Conservation (phyloP, 2,329 filamentous ascomycete genomes). For the Cladophialophora immunda region DNA sequence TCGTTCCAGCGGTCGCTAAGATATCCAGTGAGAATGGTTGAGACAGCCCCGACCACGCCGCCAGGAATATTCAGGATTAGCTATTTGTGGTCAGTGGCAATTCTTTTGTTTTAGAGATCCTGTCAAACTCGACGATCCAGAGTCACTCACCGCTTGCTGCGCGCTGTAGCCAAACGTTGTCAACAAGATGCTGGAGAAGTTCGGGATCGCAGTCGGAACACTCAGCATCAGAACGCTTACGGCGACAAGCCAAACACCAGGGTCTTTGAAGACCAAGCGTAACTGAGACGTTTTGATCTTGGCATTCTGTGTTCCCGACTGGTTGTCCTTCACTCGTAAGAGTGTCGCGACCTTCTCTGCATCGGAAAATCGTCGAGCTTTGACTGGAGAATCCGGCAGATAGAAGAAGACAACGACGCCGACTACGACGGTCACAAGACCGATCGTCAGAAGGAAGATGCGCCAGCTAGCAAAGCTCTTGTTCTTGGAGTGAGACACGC, state of each 20-base stretch:
- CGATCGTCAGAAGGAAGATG: constrained; percentile 57
- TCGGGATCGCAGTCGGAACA: constrained; percentile 46
- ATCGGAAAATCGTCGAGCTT: constrained; percentile 48
- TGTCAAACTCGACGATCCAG: neutral
- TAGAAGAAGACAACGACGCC: constrained; percentile 50
- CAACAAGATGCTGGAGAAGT: constrained; percentile 55
- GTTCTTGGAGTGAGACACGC: constrained; percentile 40
- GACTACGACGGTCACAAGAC: constrained; percentile 52
- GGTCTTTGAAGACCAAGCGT: constrained; percentile 54
- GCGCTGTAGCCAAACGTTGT: constrained; percentile 55
- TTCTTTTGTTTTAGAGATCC: neutral
- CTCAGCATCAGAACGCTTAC: constrained; percentile 32
- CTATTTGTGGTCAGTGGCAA: neutral
- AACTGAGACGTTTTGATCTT: constrained; percentile 59
- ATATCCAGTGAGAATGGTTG: constrained; percentile 52
- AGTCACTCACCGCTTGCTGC: constrained; percentile 46
- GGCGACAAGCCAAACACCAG: constrained; percentile 60
- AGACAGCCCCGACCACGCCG: constrained; percentile 55
- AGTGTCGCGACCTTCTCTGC: constrained; percentile 51
- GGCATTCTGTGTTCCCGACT: constrained; percentile 62
- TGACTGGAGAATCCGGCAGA: constrained; percentile 55
- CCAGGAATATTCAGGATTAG: constrained; percentile 56
- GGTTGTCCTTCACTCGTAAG: constrained; percentile 57
- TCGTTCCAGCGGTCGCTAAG: constrained; percentile 51
- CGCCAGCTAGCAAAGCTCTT: constrained; percentile 40